Evolutionary conservation across 169 alveolate species (phyloP).

Genomic region (Plasmodium knowlesi): DNA sequence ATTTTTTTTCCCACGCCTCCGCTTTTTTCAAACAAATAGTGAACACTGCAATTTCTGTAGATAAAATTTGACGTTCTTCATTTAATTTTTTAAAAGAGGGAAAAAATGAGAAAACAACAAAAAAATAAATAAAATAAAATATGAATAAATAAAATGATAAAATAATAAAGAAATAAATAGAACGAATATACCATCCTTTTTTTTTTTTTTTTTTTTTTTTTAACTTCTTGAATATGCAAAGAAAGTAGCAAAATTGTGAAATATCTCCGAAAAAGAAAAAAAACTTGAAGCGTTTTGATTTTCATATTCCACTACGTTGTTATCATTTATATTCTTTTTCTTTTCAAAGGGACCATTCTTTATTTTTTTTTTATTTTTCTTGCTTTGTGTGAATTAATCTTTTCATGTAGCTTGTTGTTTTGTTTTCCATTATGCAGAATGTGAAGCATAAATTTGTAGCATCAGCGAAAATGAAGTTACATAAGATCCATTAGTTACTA

Average conservation of each 20-base stretch:
- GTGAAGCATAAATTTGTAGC: neutral
- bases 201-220: neutral
- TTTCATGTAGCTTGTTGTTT: neutral
- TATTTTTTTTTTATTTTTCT: neutral
- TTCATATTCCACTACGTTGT: neutral
- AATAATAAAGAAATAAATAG: neutral
- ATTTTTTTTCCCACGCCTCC: neutral
- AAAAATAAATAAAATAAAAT: too few species aligned
- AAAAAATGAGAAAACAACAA: neutral
- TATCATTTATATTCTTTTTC: neutral
- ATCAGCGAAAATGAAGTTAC: slow-evolving; percentile 7
- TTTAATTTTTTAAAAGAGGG: neutral
- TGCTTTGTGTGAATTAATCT: neutral
- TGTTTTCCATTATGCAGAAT: neutral
- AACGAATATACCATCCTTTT: neutral
- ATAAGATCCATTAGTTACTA: neutral
- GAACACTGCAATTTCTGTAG: neutral
- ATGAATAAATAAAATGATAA: neutral
- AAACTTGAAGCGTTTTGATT: neutral
- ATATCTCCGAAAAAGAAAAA: neutral
- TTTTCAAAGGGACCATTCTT: neutral
- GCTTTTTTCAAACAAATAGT: neutral
- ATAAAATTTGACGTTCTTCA: neutral
- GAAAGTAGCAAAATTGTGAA: neutral
- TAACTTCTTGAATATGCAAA: neutral